Base-by-base conservation (phyloP, 108 stramenopile genomes). In the Discostella pseudostelligera region DNA sequence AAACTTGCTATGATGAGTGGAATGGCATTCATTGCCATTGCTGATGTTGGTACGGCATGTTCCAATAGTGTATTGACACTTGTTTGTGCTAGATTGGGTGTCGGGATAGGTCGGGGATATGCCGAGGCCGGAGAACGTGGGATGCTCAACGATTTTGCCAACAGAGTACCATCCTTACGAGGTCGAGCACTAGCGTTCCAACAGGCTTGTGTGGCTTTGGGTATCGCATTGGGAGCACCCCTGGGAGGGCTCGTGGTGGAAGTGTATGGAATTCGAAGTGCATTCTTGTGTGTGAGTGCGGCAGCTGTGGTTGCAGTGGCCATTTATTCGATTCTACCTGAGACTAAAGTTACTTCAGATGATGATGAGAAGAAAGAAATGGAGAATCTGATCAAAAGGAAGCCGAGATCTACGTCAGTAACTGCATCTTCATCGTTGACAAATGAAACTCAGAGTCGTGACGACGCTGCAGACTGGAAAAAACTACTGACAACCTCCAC, bases 1-100 rank as follows among this genome's bases (percentile, higher is more conserved):
- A 90, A 87, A 56, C 73, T 73, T 10, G 86, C 89, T 20, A 85
- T 90, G 84, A 74, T 87, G 37, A n/a, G 62, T n/a, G 89, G 89
- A 1, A 90, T 90, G 89, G 79, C 69, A 11, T 16, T 80, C 24
- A 90, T 90, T 64, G 83, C 76, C 12, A 19, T 84, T 5, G 67
- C 83, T 8, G 89, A 90, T 62, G 36, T 70, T 8, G 84, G 83
- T 2, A 90, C 89, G 0, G 83, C 86, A 0, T 57, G 80, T 20
- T 81, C 86, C 7, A 57, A 42, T 24, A 56, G 40, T 8, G 28
- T 90, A 1, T 42, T 58, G 14, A 16, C 76, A 25, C 69, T 90
- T 13, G 45, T 87, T 1, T 13, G 78, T 12, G 89, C 89, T 19
- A 40, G 89, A 39, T 57, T 90, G 50, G 86, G 84, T 12, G 53